Percentiles rank a stretch among this genome's conserved stretches.
These are phyloP conservation scores for Apiospora rasikravindrae DNA, from an alignment of 2,329 filamentous ascomycete genomes.

Conservation along the genomic window DNA sequence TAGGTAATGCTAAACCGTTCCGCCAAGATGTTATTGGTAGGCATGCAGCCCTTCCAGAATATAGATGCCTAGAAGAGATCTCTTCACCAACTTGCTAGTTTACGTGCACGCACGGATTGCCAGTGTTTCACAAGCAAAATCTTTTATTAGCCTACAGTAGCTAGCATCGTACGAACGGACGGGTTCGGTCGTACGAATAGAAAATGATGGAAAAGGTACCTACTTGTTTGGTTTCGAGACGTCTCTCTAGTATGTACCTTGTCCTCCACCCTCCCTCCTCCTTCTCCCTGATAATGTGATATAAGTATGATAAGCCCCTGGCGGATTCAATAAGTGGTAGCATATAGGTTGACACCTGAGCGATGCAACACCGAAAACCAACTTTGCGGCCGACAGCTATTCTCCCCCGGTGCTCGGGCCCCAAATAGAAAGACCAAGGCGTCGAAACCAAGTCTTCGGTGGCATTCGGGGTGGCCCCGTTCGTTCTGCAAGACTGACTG, in stretches of 20 bases:
- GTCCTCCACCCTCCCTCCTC: not conserved
- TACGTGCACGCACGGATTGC: not conserved
- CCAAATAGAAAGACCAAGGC: not conserved
- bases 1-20: not conserved
- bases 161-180: not conserved
- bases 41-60: not conserved
- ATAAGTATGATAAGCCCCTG: not conserved
- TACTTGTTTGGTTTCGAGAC: constrained; percentile 11
- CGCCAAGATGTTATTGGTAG: not conserved
- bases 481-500: not conserved
- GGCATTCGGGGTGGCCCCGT: not conserved
- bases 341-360: not conserved
- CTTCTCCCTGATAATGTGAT: not conserved
- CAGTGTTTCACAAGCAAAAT: not conserved
- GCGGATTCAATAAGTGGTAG: constrained; percentile 6
- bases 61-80: not conserved
- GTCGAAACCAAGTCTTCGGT: not conserved
- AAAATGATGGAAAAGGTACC: not conserved
- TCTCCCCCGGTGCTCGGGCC: not conserved
- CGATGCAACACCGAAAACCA: not conserved
- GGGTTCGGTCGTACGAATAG: not conserved
- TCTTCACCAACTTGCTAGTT: not conserved
- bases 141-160: not conserved
- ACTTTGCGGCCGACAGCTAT: not conserved
- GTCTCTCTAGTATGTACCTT: not conserved